Evolutionary conservation across 495 filamentous ascomycete genomes (phyloP), one percentile per base, ranked within the genome.

Genomic region (Xanthoparmelia taractica): DNA sequence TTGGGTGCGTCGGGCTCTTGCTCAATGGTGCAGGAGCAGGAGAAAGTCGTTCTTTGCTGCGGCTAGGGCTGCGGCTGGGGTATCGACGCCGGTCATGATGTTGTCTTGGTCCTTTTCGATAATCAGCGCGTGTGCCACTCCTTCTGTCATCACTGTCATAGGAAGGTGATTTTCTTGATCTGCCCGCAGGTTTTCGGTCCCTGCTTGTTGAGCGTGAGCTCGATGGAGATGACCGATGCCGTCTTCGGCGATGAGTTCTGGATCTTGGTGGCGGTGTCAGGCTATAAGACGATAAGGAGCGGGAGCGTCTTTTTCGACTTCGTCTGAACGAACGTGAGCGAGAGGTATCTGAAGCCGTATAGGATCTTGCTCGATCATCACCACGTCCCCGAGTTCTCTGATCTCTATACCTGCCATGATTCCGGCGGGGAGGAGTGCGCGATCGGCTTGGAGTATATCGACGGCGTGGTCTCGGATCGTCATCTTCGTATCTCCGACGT

Each of bases 301-400:
- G 64, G 48, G 60, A 69, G 67, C 67, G 71, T 71, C 74, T 71
- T 66, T 73, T 71, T 71, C 73, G 78, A 65, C 74, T 71, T 80
- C 79, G 72, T 82, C 84, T 85, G 75, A 79, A 76, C 70, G 78
- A 79, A 76, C 73, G 85, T 84, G 85, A 87, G 83, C 81, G 79
- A 60, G 80, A 80, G 71, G 78, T 78, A 66, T 76, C 72, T 78
- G 72, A 77, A 72, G 73, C 74, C 73, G 74, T 68, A 65, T 63
- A 73, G 71, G 79, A 79, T 78, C 80, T 74, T 69, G 74, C 70
- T 76, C 79, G 78, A 75, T 79, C 66, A 70, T 73, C 79, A 80
- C 79, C 76, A 69, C 78, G 74, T 70, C 75, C 71, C 69, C 74
- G 70, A 68, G 66, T 77, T 66, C 74, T 77, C 66, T 74, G 72